phyloP scores from a whole-genome alignment of 805 yeast species.

The Cyberlindnera xylosilytica region DNA sequence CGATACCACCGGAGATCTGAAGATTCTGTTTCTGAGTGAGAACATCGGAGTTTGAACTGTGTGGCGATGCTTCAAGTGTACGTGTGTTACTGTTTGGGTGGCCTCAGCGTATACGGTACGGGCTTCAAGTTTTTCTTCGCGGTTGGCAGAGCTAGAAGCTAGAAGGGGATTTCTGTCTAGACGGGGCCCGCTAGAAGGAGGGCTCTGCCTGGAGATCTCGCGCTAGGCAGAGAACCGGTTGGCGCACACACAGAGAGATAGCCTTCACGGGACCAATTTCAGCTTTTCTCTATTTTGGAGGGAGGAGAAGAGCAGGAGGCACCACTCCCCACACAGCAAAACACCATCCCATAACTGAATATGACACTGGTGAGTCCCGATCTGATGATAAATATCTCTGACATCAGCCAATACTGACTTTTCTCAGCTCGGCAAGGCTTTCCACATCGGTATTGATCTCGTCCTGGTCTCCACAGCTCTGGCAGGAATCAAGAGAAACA shows the following conservation, averaged over 20 bases:
- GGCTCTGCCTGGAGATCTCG: too few species aligned
- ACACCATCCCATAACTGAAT: not conserved
- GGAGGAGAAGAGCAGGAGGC: not conserved
- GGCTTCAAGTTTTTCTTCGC: not conserved
- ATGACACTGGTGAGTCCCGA: slow-evolving; percentile 3
- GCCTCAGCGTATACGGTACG: too few species aligned
- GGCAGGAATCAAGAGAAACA: slow-evolving; percentile 69
- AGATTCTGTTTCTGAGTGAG: slow-evolving; percentile 4
- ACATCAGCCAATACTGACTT: not conserved
- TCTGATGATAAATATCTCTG: not conserved
- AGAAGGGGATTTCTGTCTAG: too few species aligned
- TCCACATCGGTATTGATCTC: slow-evolving; percentile 59
- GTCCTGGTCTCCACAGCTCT: slow-evolving; percentile 61
- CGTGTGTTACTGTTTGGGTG: too few species aligned
- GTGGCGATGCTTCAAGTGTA: too few species aligned
- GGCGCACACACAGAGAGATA: slow-evolving; percentile 4
- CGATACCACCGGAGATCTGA: not conserved
- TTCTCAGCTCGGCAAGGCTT: slow-evolving; percentile 45
- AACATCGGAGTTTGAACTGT: slow-evolving; percentile 8
- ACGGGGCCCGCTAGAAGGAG: not conserved
- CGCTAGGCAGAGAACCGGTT: slow-evolving; percentile 1
- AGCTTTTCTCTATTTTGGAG: not conserved
- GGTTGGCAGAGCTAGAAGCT: not conserved
- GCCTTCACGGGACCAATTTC: not conserved
- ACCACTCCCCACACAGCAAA: not conserved